phyloP scores from a whole-genome alignment of 495 filamentous ascomycete species.

The Physcia stellaris region DNA sequence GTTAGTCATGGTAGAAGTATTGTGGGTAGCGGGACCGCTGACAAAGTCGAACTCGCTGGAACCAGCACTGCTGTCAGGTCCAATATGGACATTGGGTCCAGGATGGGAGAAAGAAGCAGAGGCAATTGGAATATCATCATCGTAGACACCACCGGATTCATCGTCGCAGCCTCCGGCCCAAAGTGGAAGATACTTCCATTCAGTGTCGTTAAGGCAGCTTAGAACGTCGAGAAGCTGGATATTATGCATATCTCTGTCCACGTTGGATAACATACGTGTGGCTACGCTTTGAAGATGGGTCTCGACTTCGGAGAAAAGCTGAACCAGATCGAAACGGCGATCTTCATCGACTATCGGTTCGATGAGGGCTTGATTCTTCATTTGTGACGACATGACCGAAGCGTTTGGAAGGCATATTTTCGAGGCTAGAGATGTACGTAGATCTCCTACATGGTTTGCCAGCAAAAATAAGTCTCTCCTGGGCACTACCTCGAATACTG shows the following conservation, averaged over 20 bases:
- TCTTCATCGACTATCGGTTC: too few relatives aligned
- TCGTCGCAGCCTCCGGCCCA: constrained; percentile 45
- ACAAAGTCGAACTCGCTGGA: constrained; percentile 19
- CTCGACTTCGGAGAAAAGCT: constrained; percentile 2
- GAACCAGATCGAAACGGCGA: neutral
- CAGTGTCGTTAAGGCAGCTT: constrained; percentile 31
- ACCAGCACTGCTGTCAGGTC: constrained; percentile 14
- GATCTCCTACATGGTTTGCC: too few relatives aligned
- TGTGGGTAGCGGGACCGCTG: constrained; percentile 13
- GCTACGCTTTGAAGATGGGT: constrained; percentile 13
- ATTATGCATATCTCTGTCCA: neutral
- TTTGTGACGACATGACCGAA: too few relatives aligned
- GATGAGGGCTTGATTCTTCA: too few relatives aligned
- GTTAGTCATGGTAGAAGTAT: constrained; percentile 16
- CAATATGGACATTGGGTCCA: constrained; percentile 31
- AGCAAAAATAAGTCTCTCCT: too few relatives aligned
- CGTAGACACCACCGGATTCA: constrained; percentile 37
- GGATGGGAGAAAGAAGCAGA: constrained; percentile 28
- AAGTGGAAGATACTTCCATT: constrained; percentile 38
- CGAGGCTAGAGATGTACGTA: too few relatives aligned
- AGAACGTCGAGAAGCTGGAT: constrained; percentile 26
- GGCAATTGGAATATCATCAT: constrained; percentile 25
- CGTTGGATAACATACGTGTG: constrained; percentile 10
- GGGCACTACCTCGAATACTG: too few relatives aligned
- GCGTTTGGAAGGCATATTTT: too few relatives aligned